These are phyloP conservation scores for Miscanthus lutarioriparius DNA, from an alignment of 176 grass and related monocot species.

Conservation along the genomic window DNA sequence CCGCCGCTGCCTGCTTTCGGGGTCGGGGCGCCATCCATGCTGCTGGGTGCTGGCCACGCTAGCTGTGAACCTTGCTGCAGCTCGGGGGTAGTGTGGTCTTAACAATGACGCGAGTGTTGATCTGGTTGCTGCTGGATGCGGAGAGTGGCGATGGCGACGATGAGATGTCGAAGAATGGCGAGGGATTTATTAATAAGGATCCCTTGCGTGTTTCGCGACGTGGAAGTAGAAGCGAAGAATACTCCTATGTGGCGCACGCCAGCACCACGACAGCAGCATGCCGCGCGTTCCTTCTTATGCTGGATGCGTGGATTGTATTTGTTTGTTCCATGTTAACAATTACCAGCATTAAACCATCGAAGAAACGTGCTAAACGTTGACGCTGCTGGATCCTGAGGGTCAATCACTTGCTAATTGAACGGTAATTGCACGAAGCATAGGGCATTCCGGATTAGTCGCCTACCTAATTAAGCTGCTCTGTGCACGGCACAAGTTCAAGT, in stretches of 20 bases:
- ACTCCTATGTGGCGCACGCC: background rate
- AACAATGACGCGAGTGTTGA: background rate
- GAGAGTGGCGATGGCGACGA: background rate
- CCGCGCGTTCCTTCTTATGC: background rate
- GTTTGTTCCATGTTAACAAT: no score
- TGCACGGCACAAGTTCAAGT: no score
- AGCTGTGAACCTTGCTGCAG: background rate
- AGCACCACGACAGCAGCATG: background rate
- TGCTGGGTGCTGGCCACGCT: constrained; percentile 3
- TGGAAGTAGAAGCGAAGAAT: background rate
- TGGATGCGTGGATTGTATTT: background rate
- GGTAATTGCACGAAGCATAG: no score
- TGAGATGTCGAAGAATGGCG: background rate
- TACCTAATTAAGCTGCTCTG: no score
- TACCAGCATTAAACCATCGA: no score
- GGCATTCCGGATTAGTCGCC: no score
- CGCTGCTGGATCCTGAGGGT: no score
- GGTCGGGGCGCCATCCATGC: background rate
- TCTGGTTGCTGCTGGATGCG: background rate
- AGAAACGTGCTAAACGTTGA: no score
- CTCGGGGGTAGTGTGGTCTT: background rate
- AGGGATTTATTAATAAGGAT: background rate
- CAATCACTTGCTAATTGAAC: no score
- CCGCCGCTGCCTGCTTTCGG: background rate
- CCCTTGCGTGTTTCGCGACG: background rate